Base-by-base conservation (phyloP, 371 early-diverging fungal species). In the Choanephora cucurbitarum region DNA sequence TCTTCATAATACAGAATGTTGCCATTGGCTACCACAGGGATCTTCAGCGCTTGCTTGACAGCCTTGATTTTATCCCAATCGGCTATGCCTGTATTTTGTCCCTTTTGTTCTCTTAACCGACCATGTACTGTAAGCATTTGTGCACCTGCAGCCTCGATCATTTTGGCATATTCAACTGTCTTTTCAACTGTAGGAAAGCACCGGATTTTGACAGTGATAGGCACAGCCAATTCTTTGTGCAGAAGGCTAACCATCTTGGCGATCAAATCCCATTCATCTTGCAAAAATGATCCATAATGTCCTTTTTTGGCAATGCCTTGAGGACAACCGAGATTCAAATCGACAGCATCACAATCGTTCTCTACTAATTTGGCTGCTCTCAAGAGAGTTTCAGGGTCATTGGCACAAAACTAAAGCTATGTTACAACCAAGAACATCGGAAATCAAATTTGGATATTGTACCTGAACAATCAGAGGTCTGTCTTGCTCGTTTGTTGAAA, bases 21-120 rank as follows among this genome's bases (percentile, higher is more conserved):
- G 28, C 99, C 99, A 71, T 99, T 99, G 46, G 98, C 95, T 70
- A 98, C 83, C 1, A 99, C 98, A 2, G 99, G 99, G 4, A 99
- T 96, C 17, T 64, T 73, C 23, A 81, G 58, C 0, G 89, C 88
- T 54, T 88, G 87, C 68, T 94, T 97, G n/a, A 99, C 94, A 0
- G 80, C 77, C 64, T 84, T 86, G 61, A 99, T 99, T 66, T 97
- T 91, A 52, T 89, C 85, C 99, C 99, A 99, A 75, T 99, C 96
- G 0, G 98, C 99, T 21, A 99, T 62, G 5, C 99, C 99, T 21
- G 98, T 96, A 44, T 91, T 82, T 52, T 93, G 92, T 6, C 99
- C 99, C 73, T 93, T 98, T 78, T 97, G 98, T 58, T 99, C 98
- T 51, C 99, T 85, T 34, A 93, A 66, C 41, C 99, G 82, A 10